A percentile compares a stretch with the other conserved stretches of the same genome.
Evolutionary conservation across 2,329 filamentous ascomycete species (phyloP).

Genomic region (Graphilbum ipis-grandicollis): DNA sequence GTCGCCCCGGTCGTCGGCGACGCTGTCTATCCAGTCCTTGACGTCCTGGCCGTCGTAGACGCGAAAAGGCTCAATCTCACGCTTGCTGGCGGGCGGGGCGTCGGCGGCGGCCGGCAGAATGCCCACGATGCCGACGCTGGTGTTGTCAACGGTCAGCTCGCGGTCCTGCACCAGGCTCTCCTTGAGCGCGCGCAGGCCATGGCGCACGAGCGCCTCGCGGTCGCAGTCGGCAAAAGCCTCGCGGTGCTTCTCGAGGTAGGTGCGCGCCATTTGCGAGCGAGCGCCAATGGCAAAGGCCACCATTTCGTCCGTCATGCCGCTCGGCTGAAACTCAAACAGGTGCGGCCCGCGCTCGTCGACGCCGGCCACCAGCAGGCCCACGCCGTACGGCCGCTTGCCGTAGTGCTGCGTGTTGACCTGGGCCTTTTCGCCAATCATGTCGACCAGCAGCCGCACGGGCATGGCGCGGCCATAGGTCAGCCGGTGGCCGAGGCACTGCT

Average conservation of each 20-base stretch:
- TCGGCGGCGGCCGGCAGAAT: constrained; percentile 37
- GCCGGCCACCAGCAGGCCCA: constrained; percentile 80
- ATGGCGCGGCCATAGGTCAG: constrained; percentile 92
- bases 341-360: constrained; percentile 90
- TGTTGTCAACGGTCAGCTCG: constrained; percentile 94
- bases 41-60: constrained; percentile 82
- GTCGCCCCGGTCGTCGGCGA: constrained; percentile 32
- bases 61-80: constrained; percentile 63
- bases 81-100: constrained; percentile 29
- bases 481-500: constrained; percentile 89
- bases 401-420: constrained; percentile 98
- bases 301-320: constrained; percentile 95
- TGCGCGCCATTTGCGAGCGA: constrained; percentile 90
- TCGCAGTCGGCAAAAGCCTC: constrained; percentile 62
- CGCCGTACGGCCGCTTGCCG: constrained; percentile 89
- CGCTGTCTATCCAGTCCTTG: constrained; percentile 66
- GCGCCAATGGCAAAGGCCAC: constrained; percentile 89
- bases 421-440: constrained; percentile 86
- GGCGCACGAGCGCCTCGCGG: constrained; percentile 74
- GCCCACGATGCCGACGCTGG: constrained; percentile 75
- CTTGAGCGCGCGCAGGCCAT: constrained; percentile 81
- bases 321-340: constrained; percentile 96
- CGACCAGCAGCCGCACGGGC: constrained; percentile 73
- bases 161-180: constrained; percentile 94
- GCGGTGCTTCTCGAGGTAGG: constrained; percentile 85